Base-by-base conservation (phyloP, 768 basidiomycete genomes). In the Trametes maxima region DNA sequence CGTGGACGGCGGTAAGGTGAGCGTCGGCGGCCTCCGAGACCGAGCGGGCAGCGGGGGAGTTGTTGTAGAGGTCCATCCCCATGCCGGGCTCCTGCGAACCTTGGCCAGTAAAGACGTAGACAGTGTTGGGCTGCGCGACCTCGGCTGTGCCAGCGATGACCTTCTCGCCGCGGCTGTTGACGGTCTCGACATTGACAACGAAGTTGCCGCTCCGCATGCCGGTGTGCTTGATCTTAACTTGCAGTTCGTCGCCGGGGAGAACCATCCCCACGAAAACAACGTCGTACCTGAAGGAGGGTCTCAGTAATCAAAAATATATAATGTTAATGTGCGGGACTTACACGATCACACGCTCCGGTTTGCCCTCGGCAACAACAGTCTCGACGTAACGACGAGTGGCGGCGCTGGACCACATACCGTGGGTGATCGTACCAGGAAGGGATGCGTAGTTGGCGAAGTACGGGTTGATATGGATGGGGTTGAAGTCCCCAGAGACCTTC, bases 231-330 rank as follows among this genome's bases (percentile, higher is more conserved):
- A 98, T 85, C 74, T 87, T 91, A 67, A 96, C 95, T 21, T 77
- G 82, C 45, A 98, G 82, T 65, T 92, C 85, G 68, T 97, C 94
- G 14, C 87, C 89, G 6, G 96, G 96, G 33, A 97, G 82, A 43
- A 97, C 90, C 96, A 98, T 98, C 35, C 95, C 96, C 56, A 96
- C 92, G 69, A 98, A 98, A n/a, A 83, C 81, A 65, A 98, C 95
- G 62, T 96, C 84, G 73, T 98, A 99, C 3, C 92, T 94, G 59
- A 2, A 47, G 28, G 55, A 58, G 25, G 46, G 21, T 13, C 44
- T 57, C 36, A 59, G 39, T 57, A 53, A 57, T 57, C n/a, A n/a
- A n/a, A n/a, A n/a, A n/a, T n/a, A n/a, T n/a, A n/a, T n/a, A n/a
- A n/a, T n/a, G n/a, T n/a, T n/a, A n/a, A n/a, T n/a, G n/a, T 11